These are phyloP conservation scores for Fennellomyces sp. DNA, from an alignment of 371 early-diverging fungal genomes.

Conservation along the genomic window DNA sequence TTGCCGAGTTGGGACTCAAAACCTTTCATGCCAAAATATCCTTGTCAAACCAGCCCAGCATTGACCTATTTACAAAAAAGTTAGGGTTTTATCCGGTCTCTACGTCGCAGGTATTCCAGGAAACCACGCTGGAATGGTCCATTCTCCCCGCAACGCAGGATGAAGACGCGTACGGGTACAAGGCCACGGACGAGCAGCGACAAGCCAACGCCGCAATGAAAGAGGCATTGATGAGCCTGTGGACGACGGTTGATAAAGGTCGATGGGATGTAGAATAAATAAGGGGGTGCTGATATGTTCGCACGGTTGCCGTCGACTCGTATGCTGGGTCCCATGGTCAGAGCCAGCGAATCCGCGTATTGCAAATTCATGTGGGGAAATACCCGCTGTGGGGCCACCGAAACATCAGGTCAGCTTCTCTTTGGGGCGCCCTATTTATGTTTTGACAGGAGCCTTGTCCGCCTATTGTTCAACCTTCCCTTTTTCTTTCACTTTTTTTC, in stretches of 20 bases:
- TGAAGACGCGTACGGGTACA: slow-evolving; percentile 33
- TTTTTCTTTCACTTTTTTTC: not conserved
- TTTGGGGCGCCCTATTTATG: not conserved
- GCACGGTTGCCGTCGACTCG: not conserved
- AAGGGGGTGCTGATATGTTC: not conserved
- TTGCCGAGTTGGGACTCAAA: slow-evolving; percentile 57
- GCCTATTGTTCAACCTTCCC: not conserved
- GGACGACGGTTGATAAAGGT: slow-evolving; percentile 1
- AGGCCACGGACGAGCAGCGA: slow-evolving; percentile 28
- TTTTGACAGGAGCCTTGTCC: not conserved
- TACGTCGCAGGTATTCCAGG: slow-evolving; percentile 71
- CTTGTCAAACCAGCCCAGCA: slow-evolving; percentile 69
- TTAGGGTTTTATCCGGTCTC: slow-evolving; percentile 74
- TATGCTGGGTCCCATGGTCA: not conserved
- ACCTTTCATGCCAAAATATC: slow-evolving; percentile 83
- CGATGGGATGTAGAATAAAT: not conserved
- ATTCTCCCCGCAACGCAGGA: slow-evolving; percentile 16
- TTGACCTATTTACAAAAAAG: slow-evolving; percentile 68
- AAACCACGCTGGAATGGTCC: slow-evolving; percentile 72
- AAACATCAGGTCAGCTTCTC: not conserved
- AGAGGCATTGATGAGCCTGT: not conserved
- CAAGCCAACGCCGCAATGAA: not conserved
- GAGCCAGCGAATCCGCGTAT: not conserved
- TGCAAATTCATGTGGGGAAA: not conserved
- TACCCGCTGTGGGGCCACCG: not conserved